Evolutionary conservation across 768 basidiomycete species (phyloP).

Genomic region (Mycena maculata): DNA sequence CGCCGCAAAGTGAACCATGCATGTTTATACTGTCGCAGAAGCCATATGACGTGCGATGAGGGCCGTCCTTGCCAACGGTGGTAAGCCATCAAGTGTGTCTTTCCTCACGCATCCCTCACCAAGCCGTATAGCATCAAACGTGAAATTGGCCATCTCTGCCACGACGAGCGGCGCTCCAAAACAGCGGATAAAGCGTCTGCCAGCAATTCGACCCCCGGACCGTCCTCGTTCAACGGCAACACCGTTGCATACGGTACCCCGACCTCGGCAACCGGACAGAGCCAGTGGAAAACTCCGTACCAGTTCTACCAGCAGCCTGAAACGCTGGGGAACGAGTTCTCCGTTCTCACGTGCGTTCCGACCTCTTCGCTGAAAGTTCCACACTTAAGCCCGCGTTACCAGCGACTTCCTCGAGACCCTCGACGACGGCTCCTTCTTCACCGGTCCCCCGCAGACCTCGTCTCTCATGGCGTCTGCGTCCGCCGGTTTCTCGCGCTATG

Average conservation of each 20-base stretch:
- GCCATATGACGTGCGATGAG: constrained; percentile 94
- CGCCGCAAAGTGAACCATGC: constrained; percentile 92
- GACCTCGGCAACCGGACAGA: constrained; percentile 52
- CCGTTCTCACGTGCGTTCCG: constrained; percentile 76
- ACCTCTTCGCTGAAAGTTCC: neutral
- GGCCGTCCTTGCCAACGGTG: constrained; percentile 93
- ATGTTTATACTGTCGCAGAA: constrained; percentile 91
- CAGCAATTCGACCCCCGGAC: constrained; percentile 36
- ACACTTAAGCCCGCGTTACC: constrained; percentile 16
- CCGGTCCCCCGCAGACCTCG: constrained; percentile 61
- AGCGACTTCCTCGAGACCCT: constrained; percentile 92
- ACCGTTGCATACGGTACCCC: constrained; percentile 34
- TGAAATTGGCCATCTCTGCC: constrained; percentile 94
- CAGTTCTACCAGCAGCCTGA: constrained; percentile 81
- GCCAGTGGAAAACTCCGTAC: constrained; percentile 68
- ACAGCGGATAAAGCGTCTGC: constrained; percentile 54
- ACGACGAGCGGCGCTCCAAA: constrained; percentile 82
- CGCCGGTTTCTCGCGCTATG: constrained; percentile 37
- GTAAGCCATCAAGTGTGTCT: constrained; percentile 57
- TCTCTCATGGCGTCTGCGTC: constrained; percentile 61
- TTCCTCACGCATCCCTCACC: constrained; percentile 13
- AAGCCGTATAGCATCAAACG: constrained; percentile 81
- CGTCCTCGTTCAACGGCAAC: constrained; percentile 41
- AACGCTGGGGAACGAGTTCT: constrained; percentile 84
- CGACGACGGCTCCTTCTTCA: constrained; percentile 86